These are phyloP conservation scores for Candida koratica DNA, from an alignment of 805 yeast species.

Conservation along the genomic window DNA sequence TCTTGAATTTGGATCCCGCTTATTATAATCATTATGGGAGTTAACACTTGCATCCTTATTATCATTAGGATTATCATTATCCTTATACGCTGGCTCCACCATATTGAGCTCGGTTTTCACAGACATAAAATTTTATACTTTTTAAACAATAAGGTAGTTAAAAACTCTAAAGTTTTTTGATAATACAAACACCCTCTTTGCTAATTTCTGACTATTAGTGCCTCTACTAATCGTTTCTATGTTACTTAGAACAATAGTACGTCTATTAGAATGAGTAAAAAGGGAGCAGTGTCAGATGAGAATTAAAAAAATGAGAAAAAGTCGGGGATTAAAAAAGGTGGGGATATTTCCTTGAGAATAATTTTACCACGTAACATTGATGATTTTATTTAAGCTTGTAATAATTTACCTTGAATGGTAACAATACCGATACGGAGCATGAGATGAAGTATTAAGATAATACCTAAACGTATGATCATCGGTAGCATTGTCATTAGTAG, in stretches of 20 bases:
- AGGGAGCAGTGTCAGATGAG: constrained; percentile 3
- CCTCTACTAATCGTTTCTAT: background rate
- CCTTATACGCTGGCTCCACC: constrained; percentile 3
- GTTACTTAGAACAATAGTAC: background rate
- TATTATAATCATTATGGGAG: constrained; percentile 5
- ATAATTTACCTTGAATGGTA: background rate
- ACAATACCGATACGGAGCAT: no score
- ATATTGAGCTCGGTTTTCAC: constrained; percentile 7
- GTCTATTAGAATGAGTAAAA: background rate
- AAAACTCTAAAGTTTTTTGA: constrained; percentile 1
- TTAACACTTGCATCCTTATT: background rate
- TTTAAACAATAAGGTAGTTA: constrained; percentile 3
- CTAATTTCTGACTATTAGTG: background rate
- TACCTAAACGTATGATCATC: no score
- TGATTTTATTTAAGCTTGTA: background rate
- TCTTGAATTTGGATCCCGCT: constrained; percentile 30
- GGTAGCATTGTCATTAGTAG: no score
- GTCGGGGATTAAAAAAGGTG: constrained; percentile 6
- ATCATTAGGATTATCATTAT: background rate
- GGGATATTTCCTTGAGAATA: constrained; percentile 5
- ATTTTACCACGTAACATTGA: constrained; percentile 1
- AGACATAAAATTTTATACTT: constrained; percentile 3
- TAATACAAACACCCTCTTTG: background rate
- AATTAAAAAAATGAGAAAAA: constrained; percentile 5
- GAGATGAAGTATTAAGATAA: no score